Conservation (phyloP, 768 basidiomycete genomes). For the Pisolithus sp. region DNA sequence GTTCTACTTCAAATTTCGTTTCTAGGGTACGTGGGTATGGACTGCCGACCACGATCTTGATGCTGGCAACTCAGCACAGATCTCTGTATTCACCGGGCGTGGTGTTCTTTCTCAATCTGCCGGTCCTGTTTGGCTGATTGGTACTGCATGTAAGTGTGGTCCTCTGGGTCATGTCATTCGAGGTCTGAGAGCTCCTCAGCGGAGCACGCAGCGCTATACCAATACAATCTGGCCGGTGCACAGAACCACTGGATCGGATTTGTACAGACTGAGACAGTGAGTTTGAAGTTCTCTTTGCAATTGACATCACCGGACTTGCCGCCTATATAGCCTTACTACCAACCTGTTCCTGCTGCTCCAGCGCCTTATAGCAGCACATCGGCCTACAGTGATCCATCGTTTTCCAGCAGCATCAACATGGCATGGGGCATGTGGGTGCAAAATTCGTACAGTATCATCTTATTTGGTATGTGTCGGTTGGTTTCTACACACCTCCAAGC, state of each 20-base stretch:
- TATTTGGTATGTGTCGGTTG: constrained; percentile 45
- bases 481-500: not conserved
- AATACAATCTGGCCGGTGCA: constrained; percentile 60
- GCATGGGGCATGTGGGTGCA: constrained; percentile 56
- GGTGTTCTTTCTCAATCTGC: constrained; percentile 65
- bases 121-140: constrained; percentile 78
- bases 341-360: constrained; percentile 52
- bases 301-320: not conserved
- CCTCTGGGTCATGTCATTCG: not conserved
- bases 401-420: constrained; percentile 30
- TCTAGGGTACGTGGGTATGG: constrained; percentile 70
- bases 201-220: constrained; percentile 65
- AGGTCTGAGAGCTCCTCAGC: constrained; percentile 28
- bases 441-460: constrained; percentile 47
- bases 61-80: constrained; percentile 37
- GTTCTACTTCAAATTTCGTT: not conserved
- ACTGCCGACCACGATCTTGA: constrained; percentile 73
- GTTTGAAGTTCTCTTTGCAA: constrained; percentile 13
- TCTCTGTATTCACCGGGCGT: constrained; percentile 55
- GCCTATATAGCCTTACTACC: constrained; percentile 56
- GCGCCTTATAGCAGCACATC: constrained; percentile 44
- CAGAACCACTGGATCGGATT: constrained; percentile 64
- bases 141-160: constrained; percentile 42
- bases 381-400: constrained; percentile 49
- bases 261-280: constrained; percentile 70